Base-by-base conservation (phyloP, 805 yeast species). In the Lipomyces orientalis region DNA sequence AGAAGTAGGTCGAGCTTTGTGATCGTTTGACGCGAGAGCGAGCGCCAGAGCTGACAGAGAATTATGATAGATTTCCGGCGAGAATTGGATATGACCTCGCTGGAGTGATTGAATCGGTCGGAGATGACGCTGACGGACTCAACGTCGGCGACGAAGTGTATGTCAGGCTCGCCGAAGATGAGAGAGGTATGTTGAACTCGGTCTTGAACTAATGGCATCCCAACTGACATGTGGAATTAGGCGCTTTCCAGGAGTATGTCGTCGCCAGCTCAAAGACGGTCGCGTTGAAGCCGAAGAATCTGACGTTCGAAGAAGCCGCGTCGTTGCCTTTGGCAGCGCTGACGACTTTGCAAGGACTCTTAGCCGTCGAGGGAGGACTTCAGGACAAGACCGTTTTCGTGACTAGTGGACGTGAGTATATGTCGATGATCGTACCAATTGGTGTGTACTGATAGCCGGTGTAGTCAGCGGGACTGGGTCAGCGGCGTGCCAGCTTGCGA, bases 21-120 rank as follows among this genome's bases (percentile, higher is more conserved):
- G 2, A 14, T 34, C 14, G 2, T 10, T 14, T 33, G 33, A 4
- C 14, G 31, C 43, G 0, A 51, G n/a, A 46, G 43, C 43, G 43
- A 37, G 14, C 10, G 43, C 14, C 51, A 7, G 33, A 19, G 16
- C 54, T 58, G 33, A 25, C 31, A 33, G 16, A 25, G 12, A 10
- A 31, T 16, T 4, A 49, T 52, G 55, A 52, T 31, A 60, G 66
- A 16, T 62, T 67, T 12, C 74, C 74, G 7, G 62, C 68, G 16
- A 55, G 57, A 6, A 55, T 73, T 22, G 75, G 75, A 10, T 71
- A 59, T 54, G 75, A 73, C 35, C 61, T 68, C 6, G 56, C 73
- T 5, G 75, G 75, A 5, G 66, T 66, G 14, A 65, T 73, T 16
- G 70, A 64, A 35, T 64, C 55, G 16, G 71, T 73, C 22, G 75